Percentiles rank a stretch among this genome's conserved stretches.
Evolutionary conservation across 306 rosid genomes (phyloP).

Genomic region (Psophocarpus tetragonolobus): DNA sequence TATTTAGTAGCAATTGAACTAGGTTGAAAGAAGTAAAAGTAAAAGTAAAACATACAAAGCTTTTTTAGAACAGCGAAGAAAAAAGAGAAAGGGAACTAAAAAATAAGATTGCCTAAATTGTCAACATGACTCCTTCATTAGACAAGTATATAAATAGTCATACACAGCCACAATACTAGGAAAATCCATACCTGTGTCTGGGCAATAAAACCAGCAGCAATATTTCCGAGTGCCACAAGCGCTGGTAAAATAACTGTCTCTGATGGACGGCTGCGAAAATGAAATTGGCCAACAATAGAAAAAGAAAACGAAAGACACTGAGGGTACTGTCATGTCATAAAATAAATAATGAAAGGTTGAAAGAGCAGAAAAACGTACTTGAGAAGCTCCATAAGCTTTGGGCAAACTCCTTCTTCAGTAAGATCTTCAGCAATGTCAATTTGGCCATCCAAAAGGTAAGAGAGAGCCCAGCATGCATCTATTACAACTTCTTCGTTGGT

Average conservation of each 20-base stretch:
- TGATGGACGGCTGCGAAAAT: background rate
- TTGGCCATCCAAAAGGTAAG: conserved; percentile 67
- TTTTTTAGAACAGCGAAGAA: no score
- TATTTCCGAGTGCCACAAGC: background rate
- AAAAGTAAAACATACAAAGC: background rate
- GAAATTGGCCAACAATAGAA: background rate
- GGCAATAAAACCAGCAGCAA: background rate
- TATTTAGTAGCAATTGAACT: background rate
- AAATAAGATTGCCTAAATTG: no score
- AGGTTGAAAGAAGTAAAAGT: background rate
- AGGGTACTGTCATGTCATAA: background rate
- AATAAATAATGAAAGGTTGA: background rate
- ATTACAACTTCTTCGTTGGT: conserved; percentile 60
- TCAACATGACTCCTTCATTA: no score
- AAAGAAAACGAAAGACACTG: background rate
- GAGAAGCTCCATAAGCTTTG: background rate
- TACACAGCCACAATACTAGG: no score
- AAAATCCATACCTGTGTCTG: background rate
- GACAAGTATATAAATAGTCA: no score
- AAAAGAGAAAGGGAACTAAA: no score
- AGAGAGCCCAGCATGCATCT: conserved; percentile 72
- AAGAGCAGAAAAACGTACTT: background rate
- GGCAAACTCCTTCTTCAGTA: conserved; percentile 63
- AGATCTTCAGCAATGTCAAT: conserved; percentile 61
- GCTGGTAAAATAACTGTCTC: background rate